Base-by-base conservation (phyloP, 2,329 filamentous ascomycete species). In the Exophiala sp. region DNA sequence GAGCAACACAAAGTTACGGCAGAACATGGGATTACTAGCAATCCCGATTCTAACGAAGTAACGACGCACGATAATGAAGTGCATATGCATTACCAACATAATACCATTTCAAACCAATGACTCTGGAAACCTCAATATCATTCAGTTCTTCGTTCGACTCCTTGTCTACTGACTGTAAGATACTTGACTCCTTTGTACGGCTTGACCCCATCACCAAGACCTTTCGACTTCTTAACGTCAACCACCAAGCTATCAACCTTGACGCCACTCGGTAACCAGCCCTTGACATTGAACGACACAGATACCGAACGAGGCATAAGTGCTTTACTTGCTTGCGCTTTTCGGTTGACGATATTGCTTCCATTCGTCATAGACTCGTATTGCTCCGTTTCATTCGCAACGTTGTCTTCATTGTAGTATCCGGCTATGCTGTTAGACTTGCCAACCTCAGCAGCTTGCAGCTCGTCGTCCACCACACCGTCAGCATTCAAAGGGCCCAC, bases 151-250 rank as follows among this genome's bases (percentile, higher is more conserved):
- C 69, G 65, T 59, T 78, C 76, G n/a, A 78, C 68, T 0, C 83
- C 83, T 60, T 75, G 75, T 54, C 74, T 72, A 66, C 81, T 84
- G 10, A 85, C 80, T 62, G 91, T 96, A 64, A 99, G 70, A 71
- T 99, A 99, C 73, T 99, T 99, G 62, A 99, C 94, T 1, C 94
- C 94, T 74, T 97, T 99, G 72, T 96, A 97, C 20, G 94, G 94
- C 72, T 91, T 95, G 36, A 97, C 84, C 2, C 88, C 84, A 62
- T 95, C 90, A 0, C 90, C 90, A 42, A 99, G 66, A 0, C 94
- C 94, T 53, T 86, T 82, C 70, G 89, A 95, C 73, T 86, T 91
- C 69, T 88, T 86, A n/a, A 83, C 77, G 68, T 86, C 82, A 11
- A 86, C 71, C n/a, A 75, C 75, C 57, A 86, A 66, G 61, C 78